phyloP scores from a whole-genome alignment of 345 rosid species.

The Alliaria petiolata region DNA sequence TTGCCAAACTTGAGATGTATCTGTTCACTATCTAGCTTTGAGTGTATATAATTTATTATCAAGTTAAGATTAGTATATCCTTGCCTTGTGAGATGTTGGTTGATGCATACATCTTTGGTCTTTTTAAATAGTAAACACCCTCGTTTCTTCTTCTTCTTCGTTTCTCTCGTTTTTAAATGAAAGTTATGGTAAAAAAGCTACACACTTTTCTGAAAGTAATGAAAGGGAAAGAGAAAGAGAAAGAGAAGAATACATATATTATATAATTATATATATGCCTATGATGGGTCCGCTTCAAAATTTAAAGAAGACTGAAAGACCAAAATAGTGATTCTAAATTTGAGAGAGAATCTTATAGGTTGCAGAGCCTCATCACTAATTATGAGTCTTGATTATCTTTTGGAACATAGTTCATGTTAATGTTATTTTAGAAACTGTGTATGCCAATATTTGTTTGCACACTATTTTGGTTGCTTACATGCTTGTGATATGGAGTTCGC shows the following conservation, averaged over 20 bases:
- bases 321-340: constrained; percentile 4
- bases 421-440: background rate
- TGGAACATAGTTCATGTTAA: background rate
- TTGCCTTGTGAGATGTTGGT: constrained; percentile 1
- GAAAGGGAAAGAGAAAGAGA: constrained; percentile 13
- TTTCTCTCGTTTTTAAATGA: background rate
- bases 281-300: constrained; percentile 8
- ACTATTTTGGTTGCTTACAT: background rate
- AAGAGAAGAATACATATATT: background rate
- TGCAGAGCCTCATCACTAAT: background rate
- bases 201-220: constrained; percentile 28
- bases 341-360: background rate
- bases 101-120: background rate
- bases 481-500: background rate
- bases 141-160: constrained; percentile 5
- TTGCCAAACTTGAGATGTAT: background rate
- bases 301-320: background rate
- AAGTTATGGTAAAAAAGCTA: constrained; percentile 16
- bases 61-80: background rate
- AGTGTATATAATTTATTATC: background rate
- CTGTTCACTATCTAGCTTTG: background rate
- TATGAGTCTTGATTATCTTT: background rate
- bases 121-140: constrained; percentile 1
- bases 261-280: background rate
- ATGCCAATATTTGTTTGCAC: background rate